Evolutionary conservation across 306 rosid species (phyloP), one percentile per base, ranked within the genome.

Genomic region (Luffa acutangula): DNA sequence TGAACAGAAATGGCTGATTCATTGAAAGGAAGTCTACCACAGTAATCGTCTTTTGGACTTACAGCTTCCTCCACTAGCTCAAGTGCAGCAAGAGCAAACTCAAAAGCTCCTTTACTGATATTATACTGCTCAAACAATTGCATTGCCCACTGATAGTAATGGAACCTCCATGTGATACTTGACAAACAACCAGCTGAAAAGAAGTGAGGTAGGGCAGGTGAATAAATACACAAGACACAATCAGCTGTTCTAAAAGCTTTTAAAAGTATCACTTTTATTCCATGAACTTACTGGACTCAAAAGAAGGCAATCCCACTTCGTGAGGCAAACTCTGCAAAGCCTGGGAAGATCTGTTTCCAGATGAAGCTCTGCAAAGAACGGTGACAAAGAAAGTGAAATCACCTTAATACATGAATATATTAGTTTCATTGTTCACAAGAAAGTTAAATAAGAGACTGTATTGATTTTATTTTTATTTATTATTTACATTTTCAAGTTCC

Each of bases 51-150:
- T 33, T 85, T 82, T 79, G 72, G 65, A 60, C 48, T 54, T 15
- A 79, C 80, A 80, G 91, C 93, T 83, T 95, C 98, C 79, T 92
- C 98, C 79, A 91, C 97, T 86, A 88, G 95, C 90, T 92, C 98
- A 39, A 95, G 98, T 37, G 98, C 97, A 80, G 98, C 97, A 79
- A 92, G 98, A 78, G 95, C 98, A 87, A 95, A 95, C 88, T 92
- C 92, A 87, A 86, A 90, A 84, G 97, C 97, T 82, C 97, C 98
- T 82, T 91, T 94, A 72, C 91, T 92, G 41, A 95, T 81, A 78
- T 86, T 89, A 83, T 92, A 83, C 71, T 90, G 98, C 84, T 95
- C 98, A 84, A 92, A 95, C 84, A 89, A 85, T 81, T 92, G 97
- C 98, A 95, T 91, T 79, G 86, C 92, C 97, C 97, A 91, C 79